A percentile compares a stretch with the other conserved stretches of the same genome.
These are phyloP conservation scores for Oenanthe sinensis DNA, from an alignment of 129 eudicot species.

Conservation along the genomic window DNA sequence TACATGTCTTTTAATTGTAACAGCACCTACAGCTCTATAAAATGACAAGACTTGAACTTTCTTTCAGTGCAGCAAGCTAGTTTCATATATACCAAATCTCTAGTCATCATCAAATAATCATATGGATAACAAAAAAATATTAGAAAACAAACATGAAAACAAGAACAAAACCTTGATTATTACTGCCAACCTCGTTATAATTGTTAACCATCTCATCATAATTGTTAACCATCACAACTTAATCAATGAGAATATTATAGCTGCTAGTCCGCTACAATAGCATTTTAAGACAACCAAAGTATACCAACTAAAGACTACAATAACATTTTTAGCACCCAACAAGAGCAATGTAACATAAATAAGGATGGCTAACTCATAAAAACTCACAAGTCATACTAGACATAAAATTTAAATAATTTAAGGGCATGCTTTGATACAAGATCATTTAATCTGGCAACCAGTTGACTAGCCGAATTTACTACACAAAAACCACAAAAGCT, in stretches of 20 bases:
- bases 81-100: not conserved
- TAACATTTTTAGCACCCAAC: not conserved
- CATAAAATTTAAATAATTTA: not conserved
- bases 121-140: too few relatives aligned
- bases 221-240: not conserved
- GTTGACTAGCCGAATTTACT: not conserved
- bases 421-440: not conserved
- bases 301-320: not conserved
- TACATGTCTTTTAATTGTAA: not conserved
- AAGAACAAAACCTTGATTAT: not conserved
- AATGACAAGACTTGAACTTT: not conserved
- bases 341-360: not conserved
- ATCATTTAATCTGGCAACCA: not conserved
- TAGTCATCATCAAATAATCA: not conserved
- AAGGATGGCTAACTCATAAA: not conserved
- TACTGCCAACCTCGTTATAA: not conserved
- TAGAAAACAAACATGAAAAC: not conserved
- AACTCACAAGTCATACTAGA: not conserved
- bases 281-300: not conserved
- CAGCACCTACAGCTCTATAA: not conserved
- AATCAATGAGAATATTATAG: not conserved
- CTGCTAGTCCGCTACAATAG: not conserved
- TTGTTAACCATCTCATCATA: not conserved
- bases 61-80: not conserved
- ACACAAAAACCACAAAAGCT: constrained; percentile 4